phyloP scores from a whole-genome alignment of 2,329 filamentous ascomycete species.

The Phyllosticta paracitricarpa region DNA sequence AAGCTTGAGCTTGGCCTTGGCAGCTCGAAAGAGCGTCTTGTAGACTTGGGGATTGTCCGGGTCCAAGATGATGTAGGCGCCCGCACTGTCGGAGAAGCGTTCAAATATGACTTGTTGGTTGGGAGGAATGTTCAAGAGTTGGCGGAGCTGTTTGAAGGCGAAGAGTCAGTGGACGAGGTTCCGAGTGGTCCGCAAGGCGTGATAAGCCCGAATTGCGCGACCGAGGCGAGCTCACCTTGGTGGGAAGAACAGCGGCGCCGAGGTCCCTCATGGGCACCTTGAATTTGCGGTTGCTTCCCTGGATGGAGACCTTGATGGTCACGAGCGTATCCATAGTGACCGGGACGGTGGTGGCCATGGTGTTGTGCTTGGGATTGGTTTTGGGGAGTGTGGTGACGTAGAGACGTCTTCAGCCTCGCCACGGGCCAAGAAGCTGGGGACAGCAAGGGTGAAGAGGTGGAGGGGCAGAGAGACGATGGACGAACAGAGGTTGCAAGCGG shows the following conservation, averaged over 20 bases:
- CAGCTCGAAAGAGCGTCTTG: slow-evolving; percentile 92
- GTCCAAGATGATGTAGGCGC: slow-evolving; percentile 69
- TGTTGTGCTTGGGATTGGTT: neutral
- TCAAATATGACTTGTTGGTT: slow-evolving; percentile 62
- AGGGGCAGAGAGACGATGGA: slow-evolving; percentile 4
- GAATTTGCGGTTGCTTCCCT: slow-evolving; percentile 68
- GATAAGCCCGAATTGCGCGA: neutral
- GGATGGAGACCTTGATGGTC: slow-evolving; percentile 74
- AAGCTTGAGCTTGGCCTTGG: slow-evolving; percentile 96
- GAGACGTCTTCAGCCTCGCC: neutral
- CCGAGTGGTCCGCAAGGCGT: neutral
- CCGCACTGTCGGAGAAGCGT: slow-evolving; percentile 90
- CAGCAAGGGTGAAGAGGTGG: neutral
- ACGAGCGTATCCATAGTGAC: slow-evolving; percentile 62
- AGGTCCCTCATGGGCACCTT: slow-evolving; percentile 86
- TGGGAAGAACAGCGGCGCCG: slow-evolving; percentile 60
- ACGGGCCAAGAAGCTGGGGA: neutral
- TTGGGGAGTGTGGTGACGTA: slow-evolving; percentile 6
- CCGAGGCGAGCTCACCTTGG: slow-evolving; percentile 58
- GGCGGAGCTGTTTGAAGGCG: slow-evolving; percentile 50
- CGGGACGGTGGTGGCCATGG: slow-evolving; percentile 35
- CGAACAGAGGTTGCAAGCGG: neutral
- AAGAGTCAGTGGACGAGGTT: neutral
- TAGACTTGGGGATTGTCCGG: slow-evolving; percentile 70
- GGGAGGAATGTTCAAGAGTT: slow-evolving; percentile 53